Evolutionary conservation across 306 rosid species (phyloP).

Genomic region (Carpinus viminea): DNA sequence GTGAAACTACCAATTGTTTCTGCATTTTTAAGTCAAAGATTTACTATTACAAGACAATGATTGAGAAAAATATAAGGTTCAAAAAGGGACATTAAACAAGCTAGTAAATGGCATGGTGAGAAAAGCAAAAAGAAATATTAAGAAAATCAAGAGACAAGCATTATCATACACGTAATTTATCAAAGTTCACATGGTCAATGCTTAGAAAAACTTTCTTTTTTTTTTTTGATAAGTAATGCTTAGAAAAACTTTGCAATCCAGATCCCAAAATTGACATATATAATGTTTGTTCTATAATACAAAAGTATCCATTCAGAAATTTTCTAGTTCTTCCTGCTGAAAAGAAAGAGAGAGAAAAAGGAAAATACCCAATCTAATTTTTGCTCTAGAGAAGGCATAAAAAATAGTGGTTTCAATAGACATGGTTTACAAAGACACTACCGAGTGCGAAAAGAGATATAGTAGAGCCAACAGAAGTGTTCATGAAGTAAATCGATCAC

Average conservation of each 20-base stretch:
- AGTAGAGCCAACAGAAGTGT: not conserved
- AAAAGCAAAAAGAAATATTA: not conserved
- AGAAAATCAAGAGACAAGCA: not conserved
- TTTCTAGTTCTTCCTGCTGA: no score
- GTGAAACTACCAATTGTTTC: not conserved
- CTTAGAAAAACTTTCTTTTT: not conserved
- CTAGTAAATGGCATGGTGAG: not conserved
- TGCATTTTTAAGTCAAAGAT: not conserved
- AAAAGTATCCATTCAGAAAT: no score
- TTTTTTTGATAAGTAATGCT: no score
- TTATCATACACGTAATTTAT: not conserved
- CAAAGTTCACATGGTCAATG: not conserved
- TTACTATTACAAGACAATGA: not conserved
- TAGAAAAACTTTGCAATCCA: not conserved
- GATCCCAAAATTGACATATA: not conserved
- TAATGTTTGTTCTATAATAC: not conserved
- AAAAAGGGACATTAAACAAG: not conserved
- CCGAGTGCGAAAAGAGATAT: not conserved
- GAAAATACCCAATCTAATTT: not conserved
- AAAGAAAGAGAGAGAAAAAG: not conserved
- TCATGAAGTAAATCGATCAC: not conserved
- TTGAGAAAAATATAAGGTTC: not conserved
- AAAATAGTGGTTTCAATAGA: not conserved
- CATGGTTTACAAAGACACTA: not conserved
- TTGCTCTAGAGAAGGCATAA: not conserved